Evolutionary conservation across 176 grass and related monocot genomes (phyloP), one percentile per base, ranked within the genome.

Genomic region (Paspalum vaginatum): DNA sequence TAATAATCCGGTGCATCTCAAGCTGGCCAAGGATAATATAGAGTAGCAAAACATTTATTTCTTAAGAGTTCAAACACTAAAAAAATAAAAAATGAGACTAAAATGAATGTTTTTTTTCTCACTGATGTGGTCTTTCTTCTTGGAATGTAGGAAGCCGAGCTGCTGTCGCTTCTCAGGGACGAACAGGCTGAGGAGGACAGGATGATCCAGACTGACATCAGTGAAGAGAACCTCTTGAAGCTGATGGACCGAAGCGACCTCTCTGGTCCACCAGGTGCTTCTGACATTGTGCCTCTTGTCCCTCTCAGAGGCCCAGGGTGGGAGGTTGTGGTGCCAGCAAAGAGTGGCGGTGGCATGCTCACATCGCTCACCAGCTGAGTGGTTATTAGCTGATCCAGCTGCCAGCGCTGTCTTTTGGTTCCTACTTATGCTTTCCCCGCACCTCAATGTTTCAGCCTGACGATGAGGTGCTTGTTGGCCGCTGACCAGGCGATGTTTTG

Each of bases 271-370:
- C 67, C 67, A 75, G 62, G 48, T 0, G 75, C 17, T 0, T 40
- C 22, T 0, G 62, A 76, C 16, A 68, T 74, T 0, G 4, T 16
- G 2, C 41, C 85, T 9, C 40, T 86, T 40, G 13, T 91, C 5
- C 87, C 88, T 39, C 76, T 95, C 24, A 91, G 85, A 78, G 96
- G 96, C 12, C 96, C 96, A 47, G 96, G 92, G 53, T 99, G 92
- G 96, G 96, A 99, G 79, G 92, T 99, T 1, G 92, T 99, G 45
- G 25, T 99, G 40, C 75, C 88, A 3, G 20, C 90, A 24, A 99
- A 93, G 80, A 91, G 90, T 5, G 89, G 92, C 0, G 81, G 88
- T 2, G 87, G 85, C 48, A 94, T 99, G 75, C 92, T 99, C 50
- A 83, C 84, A 0, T 73, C 92, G 26, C 92, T 99, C 44, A 87